A percentile compares a stretch with the other conserved stretches of the same genome.
phyloP scores from a whole-genome alignment of 2,329 filamentous ascomycete species.

The Diaporthe sp. region DNA sequence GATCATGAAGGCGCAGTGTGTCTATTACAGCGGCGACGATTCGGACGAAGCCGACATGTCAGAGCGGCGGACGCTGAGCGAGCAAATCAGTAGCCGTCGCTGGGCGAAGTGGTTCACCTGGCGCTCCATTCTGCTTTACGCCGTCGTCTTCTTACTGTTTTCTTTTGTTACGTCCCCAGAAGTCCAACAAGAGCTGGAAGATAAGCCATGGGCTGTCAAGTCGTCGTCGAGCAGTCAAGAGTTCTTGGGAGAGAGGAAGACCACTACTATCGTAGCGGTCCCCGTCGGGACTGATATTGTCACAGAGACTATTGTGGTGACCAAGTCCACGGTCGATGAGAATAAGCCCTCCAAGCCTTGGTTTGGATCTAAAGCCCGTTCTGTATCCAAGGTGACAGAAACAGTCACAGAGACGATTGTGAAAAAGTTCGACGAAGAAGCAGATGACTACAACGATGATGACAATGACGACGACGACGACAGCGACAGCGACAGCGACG shows the following conservation, averaged over 20 bases:
- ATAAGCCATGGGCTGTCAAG: too few species aligned
- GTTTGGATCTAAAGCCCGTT: neutral
- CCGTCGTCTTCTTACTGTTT: neutral
- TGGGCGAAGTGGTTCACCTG: neutral
- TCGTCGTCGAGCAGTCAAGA: neutral
- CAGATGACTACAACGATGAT: neutral
- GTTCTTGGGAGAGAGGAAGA: neutral
- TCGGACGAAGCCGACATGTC: constrained; percentile 24
- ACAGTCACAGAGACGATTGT: neutral
- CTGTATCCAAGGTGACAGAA: neutral
- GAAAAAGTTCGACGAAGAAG: neutral
- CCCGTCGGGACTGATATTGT: neutral
- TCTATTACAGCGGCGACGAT: constrained; percentile 50
- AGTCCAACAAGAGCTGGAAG: neutral
- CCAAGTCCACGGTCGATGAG: neutral
- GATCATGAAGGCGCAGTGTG: constrained; percentile 46
- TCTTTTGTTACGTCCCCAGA: neutral
- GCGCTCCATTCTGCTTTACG: neutral
- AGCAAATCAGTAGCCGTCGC: constrained; percentile 23
- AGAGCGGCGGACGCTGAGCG: constrained; percentile 35
- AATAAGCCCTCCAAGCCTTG: neutral
- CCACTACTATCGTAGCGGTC: neutral
- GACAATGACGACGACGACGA: neutral
- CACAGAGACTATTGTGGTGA: neutral
- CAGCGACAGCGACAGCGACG: neutral